phyloP scores from a whole-genome alignment of 2,329 filamentous ascomycete genomes.

The Ceratocystis harringtonii region DNA sequence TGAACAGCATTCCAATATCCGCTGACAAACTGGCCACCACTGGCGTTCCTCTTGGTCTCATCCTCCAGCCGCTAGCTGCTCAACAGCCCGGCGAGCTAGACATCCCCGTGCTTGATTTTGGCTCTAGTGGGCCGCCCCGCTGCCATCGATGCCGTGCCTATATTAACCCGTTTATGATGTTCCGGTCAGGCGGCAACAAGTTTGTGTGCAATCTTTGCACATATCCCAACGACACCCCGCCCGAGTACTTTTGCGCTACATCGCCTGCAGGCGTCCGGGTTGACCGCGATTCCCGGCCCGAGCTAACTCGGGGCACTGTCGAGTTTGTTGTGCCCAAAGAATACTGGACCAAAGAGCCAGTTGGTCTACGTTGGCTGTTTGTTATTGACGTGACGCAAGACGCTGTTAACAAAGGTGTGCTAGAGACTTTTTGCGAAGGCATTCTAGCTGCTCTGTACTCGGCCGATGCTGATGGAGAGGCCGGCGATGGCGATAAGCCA shows the following conservation, averaged over 20 bases:
- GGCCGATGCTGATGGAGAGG: constrained; percentile 29
- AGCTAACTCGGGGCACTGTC: constrained; percentile 80
- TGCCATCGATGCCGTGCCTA: constrained; percentile 89
- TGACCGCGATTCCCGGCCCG: constrained; percentile 76
- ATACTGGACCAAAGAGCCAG: constrained; percentile 92
- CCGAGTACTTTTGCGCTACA: constrained; percentile 87
- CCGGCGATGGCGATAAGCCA: constrained; percentile 35
- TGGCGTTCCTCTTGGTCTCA: constrained; percentile 68
- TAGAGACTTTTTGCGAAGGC: constrained; percentile 81
- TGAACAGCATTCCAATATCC: constrained; percentile 83
- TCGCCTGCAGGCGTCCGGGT: constrained; percentile 75
- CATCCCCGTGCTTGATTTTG: constrained; percentile 89
- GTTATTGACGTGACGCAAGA: constrained; percentile 88
- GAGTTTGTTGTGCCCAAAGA: constrained; percentile 96
- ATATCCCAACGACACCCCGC: constrained; percentile 79
- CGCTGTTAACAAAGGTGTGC: constrained; percentile 74
- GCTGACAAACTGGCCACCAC: constrained; percentile 67
- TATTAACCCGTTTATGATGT: constrained; percentile 99
- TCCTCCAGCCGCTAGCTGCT: constrained; percentile 75
- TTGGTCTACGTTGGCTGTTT: constrained; percentile 77
- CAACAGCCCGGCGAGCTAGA: constrained; percentile 72
- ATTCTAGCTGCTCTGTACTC: constrained; percentile 76
- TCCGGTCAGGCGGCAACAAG: constrained; percentile 83
- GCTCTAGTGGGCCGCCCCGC: constrained; percentile 73
- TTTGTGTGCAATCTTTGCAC: constrained; percentile 98